Base-by-base conservation (phyloP, 176 grass and related monocot species). In the Triticum dicoccoides region DNA sequence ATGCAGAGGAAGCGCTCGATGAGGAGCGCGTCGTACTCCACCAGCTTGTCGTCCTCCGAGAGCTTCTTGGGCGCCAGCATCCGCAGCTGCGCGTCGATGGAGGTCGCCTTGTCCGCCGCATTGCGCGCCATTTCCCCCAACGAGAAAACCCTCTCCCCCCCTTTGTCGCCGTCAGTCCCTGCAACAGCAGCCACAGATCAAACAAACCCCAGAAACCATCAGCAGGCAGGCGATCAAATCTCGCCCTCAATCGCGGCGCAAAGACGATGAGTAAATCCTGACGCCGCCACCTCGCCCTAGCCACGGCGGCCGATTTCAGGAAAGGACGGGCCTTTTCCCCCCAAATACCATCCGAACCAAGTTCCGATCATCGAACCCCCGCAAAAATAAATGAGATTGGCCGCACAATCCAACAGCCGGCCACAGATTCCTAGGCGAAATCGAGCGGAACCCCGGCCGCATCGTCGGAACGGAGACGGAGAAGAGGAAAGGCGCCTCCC, bases 1-100 rank as follows among this genome's bases (percentile, higher is more conserved):
- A 97, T 97, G 88, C 94, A 92, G 59, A 97, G 81, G 83, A 97
- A 97, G 17, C 94, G 94, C 82, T 97, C 94, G 41, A 97, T 70
- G 80, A 97, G 86, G 24, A 97, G 88, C 35, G 94, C 94, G 74
- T 97, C 94, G 45, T 97, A 97, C 85, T 97, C 94, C 11, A 97
- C 89, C 17, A 97, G 89, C 80, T 93, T 93, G 47, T 96, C 94
- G 81, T 96, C 94, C 17, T 96, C 94, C 0, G 94, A 96, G 58
- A 96, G 91, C 92, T 97, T 97, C 83, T 85, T 79, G 29, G 94
- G 94, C 59, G 89, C 94, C 58, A 94, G 89, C 45, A 94, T 35
- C 73, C 94, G 88, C 80, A 97, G 85, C 76, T 97, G 94, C 35
- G 89, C 94, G 42, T 97, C 94, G 33, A 97, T 94, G 77, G 94